Conservation (phyloP, 805 yeast genomes). For the Candida oleophila region DNA sequence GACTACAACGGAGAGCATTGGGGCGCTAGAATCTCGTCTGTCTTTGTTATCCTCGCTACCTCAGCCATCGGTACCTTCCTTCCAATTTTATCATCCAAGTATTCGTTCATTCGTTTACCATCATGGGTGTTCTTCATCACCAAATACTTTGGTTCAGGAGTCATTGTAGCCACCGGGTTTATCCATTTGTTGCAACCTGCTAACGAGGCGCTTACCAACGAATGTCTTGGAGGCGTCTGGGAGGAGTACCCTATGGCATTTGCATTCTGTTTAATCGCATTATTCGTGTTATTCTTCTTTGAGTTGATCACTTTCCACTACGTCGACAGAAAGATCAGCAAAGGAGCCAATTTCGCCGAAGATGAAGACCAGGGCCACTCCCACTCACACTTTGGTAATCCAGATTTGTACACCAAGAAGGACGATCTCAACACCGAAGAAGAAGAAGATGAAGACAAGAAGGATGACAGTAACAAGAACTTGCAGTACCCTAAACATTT, state of each 20-base stretch:
- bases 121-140: slow-evolving; percentile 63
- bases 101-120: slow-evolving; percentile 59
- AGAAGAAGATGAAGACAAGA: slow-evolving; percentile 10
- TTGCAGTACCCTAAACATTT: slow-evolving; percentile 40
- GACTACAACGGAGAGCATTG: slow-evolving; percentile 44
- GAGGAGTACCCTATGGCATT: slow-evolving; percentile 54
- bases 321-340: slow-evolving; percentile 36
- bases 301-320: slow-evolving; percentile 50
- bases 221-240: slow-evolving; percentile 64
- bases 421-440: slow-evolving; percentile 15
- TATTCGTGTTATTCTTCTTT: slow-evolving; percentile 50
- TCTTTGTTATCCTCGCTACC: slow-evolving; percentile 59
- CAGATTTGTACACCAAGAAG: slow-evolving; percentile 27
- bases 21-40: slow-evolving; percentile 57
- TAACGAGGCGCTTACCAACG: slow-evolving; percentile 50
- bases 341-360: slow-evolving; percentile 17
- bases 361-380: slow-evolving; percentile 32
- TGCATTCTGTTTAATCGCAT: slow-evolving; percentile 50
- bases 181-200: slow-evolving; percentile 76
- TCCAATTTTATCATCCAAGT: slow-evolving; percentile 60
- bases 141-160: slow-evolving; percentile 82
- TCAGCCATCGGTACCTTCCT: slow-evolving; percentile 57
- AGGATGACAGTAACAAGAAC: background rate
- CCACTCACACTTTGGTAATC: slow-evolving; percentile 58
- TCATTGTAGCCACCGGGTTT: slow-evolving; percentile 78